Evolutionary conservation across 192 early-diverging fungal genomes (phyloP), one percentile per base, ranked within the genome.

Genomic region (Spizellomyces punctatus): DNA sequence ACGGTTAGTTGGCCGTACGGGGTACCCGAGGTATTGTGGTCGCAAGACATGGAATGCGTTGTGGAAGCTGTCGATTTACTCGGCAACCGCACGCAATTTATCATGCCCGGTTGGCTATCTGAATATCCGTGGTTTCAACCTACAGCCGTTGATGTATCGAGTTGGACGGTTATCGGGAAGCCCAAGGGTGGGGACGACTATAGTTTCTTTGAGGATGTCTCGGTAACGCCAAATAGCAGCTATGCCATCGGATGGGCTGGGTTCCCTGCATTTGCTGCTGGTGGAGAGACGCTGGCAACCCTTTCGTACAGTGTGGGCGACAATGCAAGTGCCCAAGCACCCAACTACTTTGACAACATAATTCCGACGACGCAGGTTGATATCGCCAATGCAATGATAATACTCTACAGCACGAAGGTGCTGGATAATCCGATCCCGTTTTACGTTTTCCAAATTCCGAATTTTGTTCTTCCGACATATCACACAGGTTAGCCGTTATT

Each of bases 21-120:
- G 14, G 59, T 61, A 2, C 59, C 59, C 1, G 59, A 61, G 27
- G 59, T 61, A 12, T 27, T 61, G 16, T 61, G 59, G 59, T 61
- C 59, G 12, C 59, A 61, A 36, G 59, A 61, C 12, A 63, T 63
- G 22, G 62, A 63, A 44, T 63, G 62, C 45, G 21, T 63, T 17
- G 27, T 43, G 22, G 62, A 63, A 42, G 62, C 62, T 44, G 9
- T 43, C 8, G 62, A 63, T 63, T 22, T 63, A 16, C 27, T 17
- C 43, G 62, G 62, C 27, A 44, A 63, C 62, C 17, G 27, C 21
- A 63, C 44, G 4, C 62, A 17, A 44, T 44, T 63, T 6, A 44
- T 36, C 2, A 63, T 44, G 62, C 36, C 22, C 17, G 36, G 36
- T 6, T 44, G 9, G 36, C 10, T 63, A 44, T 43, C 62, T 4